Conservation (phyloP, 345 rosid species). For the Eucalyptus virginea region DNA sequence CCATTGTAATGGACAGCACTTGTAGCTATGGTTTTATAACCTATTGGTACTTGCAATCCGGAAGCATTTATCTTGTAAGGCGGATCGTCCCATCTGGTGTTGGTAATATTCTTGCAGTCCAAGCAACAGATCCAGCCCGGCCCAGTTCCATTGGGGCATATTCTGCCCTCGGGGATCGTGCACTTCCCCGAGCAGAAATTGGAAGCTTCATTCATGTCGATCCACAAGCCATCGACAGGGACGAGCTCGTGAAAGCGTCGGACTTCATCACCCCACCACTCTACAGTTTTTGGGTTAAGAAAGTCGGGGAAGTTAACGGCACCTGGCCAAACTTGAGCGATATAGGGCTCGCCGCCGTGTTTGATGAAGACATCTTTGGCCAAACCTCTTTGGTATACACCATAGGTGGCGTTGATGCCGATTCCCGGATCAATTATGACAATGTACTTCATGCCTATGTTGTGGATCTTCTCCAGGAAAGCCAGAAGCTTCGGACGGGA, state of each 20-base stretch:
- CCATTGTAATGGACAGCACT: slow-evolving; percentile 93
- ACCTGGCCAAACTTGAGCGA: slow-evolving; percentile 99
- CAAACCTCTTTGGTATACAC: slow-evolving; percentile 65
- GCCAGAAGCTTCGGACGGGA: slow-evolving; percentile 76
- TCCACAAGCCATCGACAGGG: slow-evolving; percentile 90
- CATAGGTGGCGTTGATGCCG: slow-evolving; percentile 68
- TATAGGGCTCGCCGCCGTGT: slow-evolving; percentile 67
- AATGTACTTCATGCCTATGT: slow-evolving; percentile 83
- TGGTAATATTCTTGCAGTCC: slow-evolving; percentile 92
- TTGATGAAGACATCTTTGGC: slow-evolving; percentile 88
- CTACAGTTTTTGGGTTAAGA: slow-evolving; percentile 84
- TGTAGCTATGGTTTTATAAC: slow-evolving; percentile 91
- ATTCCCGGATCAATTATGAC: slow-evolving; percentile 80
- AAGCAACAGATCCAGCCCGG: slow-evolving; percentile 97
- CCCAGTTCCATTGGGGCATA: slow-evolving; percentile 71
- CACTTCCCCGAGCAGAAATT: slow-evolving; percentile 84
- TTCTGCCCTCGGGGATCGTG: slow-evolving; percentile 47
- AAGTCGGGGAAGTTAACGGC: slow-evolving; percentile 93
- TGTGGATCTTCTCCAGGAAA: slow-evolving; percentile 75
- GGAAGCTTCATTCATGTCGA: slow-evolving; percentile 96
- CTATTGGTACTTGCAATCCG: slow-evolving; percentile 55
- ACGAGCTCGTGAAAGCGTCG: slow-evolving; percentile 82
- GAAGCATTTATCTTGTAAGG: slow-evolving; percentile 97
- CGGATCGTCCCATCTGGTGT: slow-evolving; percentile 86
- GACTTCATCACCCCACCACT: slow-evolving; percentile 93